Conservation (phyloP, 192 early-diverging fungal species). For the Chytriomyces sp. region DNA sequence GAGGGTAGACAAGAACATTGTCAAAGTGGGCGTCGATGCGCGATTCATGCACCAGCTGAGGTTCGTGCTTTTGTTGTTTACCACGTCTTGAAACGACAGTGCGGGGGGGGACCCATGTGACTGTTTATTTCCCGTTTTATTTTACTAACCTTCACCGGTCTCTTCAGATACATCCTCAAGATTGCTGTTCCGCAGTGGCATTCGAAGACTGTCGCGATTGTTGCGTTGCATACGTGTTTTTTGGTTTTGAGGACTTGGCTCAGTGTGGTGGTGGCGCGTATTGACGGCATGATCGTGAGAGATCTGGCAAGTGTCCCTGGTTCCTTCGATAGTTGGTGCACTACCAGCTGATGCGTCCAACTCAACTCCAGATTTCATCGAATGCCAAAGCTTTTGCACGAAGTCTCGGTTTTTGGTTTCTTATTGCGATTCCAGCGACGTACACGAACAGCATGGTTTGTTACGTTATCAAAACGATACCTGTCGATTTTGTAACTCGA, state of each 20-base stretch:
- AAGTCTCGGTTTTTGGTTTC: conserved; percentile 86
- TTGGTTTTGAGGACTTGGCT: conserved; percentile 90
- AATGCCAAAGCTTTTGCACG: conserved; percentile 79
- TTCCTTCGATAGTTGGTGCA: neutral
- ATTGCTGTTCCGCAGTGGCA: conserved; percentile 81
- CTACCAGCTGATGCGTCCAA: neutral
- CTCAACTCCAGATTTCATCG: conserved; percentile 64
- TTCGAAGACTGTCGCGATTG: conserved; percentile 80
- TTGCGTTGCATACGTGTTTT: conserved; percentile 83
- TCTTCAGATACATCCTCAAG: conserved; percentile 65
- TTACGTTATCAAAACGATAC: conserved; percentile 30
- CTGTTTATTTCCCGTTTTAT: conserved; percentile 50
- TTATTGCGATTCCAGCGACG: conserved; percentile 92
- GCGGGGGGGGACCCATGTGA: neutral
- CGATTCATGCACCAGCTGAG: conserved; percentile 48
- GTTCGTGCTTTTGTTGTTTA: neutral
- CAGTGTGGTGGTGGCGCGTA: conserved; percentile 85
- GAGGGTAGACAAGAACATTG: conserved; percentile 42
- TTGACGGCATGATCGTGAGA: conserved; percentile 94
- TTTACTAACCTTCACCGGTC: neutral
- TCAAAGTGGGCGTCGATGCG: conserved; percentile 57
- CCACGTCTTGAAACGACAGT: neutral
- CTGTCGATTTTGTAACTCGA: neutral
- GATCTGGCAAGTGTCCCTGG: conserved; percentile 72
- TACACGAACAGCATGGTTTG: conserved; percentile 97